These are phyloP conservation scores for Chaetomium globosum DNA, from an alignment of 2,329 filamentous ascomycete species.

Conservation along the genomic window DNA sequence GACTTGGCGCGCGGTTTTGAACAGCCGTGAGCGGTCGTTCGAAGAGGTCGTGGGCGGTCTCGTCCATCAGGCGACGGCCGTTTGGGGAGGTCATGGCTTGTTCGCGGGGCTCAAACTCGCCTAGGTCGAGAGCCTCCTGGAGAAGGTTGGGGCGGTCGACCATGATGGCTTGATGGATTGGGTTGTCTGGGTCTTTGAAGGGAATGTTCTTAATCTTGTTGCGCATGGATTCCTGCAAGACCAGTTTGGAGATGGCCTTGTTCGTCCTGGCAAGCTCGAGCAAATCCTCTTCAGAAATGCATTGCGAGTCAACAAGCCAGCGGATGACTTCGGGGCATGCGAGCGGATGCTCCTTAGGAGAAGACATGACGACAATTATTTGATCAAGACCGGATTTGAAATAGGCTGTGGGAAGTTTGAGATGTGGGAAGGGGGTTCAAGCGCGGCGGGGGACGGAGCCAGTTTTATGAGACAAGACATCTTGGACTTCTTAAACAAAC, in stretches of 20 bases:
- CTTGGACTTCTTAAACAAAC: not conserved
- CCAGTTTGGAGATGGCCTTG: not conserved
- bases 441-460: not conserved
- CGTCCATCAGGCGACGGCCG: not conserved
- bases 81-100: not conserved
- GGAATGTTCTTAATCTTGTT: constrained; percentile 1
- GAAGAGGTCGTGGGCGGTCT: constrained; percentile 10
- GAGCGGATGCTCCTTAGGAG: not conserved
- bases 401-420: not conserved
- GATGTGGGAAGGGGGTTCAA: not conserved
- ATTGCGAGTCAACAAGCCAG: not conserved
- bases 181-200: not conserved
- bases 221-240: not conserved
- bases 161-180: constrained; percentile 1
- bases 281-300: not conserved
- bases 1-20: not conserved
- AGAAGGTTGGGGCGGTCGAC: not conserved
- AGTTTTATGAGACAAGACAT: not conserved
- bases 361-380: not conserved
- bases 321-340: not conserved
- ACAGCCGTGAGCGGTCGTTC: not conserved
- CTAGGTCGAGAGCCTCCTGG: constrained; percentile 2
- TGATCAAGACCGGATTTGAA: no score
- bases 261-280: not conserved
- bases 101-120: constrained; percentile 6